Conservation (phyloP, 2,329 filamentous ascomycete genomes). For the Ophiostoma australiae region DNA sequence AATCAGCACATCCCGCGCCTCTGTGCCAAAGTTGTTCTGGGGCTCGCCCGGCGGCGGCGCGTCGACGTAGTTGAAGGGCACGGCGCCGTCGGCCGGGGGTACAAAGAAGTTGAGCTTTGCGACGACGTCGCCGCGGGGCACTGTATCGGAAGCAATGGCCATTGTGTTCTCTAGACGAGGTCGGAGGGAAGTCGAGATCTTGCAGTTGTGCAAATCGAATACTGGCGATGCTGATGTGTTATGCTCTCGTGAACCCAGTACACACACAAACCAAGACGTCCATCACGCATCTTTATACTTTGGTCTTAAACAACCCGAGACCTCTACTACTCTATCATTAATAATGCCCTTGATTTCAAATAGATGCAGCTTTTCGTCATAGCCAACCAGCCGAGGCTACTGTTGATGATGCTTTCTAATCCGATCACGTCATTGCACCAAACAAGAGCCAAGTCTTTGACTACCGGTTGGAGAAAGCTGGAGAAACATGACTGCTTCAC, state of each 20-base stretch:
- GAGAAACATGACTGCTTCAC: background rate
- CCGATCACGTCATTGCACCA: conserved; percentile 13
- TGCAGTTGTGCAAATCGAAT: background rate
- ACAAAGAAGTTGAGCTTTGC: conserved; percentile 62
- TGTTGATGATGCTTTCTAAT: conserved; percentile 3
- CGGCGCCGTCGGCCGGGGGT: conserved; percentile 54
- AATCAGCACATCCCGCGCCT: conserved; percentile 52
- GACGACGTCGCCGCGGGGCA: conserved; percentile 56
- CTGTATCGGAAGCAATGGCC: background rate
- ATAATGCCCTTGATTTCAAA: conserved; percentile 6
- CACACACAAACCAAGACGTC: background rate
- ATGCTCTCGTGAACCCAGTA: background rate
- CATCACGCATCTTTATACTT: background rate
- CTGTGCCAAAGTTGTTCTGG: conserved; percentile 59
- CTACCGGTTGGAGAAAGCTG: background rate
- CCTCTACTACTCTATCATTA: background rate
- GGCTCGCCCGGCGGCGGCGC: conserved; percentile 55
- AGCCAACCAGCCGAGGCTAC: background rate
- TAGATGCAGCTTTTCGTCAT: background rate
- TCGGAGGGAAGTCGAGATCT: background rate
- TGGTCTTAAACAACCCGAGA: background rate
- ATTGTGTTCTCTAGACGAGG: background rate
- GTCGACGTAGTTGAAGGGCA: conserved; percentile 65
- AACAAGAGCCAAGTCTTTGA: background rate
- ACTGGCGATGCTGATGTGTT: background rate